Percentiles rank a stretch among this genome's conserved stretches.
These are phyloP conservation scores for Vitis rupestris DNA, from an alignment of 164 flowering plant species.

Conservation along the genomic window DNA sequence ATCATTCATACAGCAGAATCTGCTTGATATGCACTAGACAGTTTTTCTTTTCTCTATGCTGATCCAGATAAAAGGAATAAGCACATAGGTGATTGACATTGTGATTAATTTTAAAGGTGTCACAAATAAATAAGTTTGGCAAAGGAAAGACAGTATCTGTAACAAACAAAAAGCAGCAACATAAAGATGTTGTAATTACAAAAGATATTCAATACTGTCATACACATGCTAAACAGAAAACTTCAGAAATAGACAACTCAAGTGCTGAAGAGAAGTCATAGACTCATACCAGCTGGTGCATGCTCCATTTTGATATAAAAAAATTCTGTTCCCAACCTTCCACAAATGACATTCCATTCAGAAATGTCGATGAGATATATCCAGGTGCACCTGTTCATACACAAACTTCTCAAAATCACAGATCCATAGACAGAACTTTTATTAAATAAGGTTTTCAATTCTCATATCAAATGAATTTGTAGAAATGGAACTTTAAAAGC, in stretches of 20 bases:
- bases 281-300: constrained; percentile 90
- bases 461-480: background rate
- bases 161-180: too few species aligned
- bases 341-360: constrained; percentile 95
- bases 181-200: too few species aligned
- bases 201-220: too few species aligned
- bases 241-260: background rate
- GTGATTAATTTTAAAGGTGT: too few species aligned
- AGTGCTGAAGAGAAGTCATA: background rate
- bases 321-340: constrained; percentile 96
- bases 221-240: too few species aligned
- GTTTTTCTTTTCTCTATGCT: too few species aligned
- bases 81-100: too few species aligned
- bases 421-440: background rate
- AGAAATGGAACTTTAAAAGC: background rate
- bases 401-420: background rate
- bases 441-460: background rate
- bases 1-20: too few species aligned
- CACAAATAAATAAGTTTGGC: too few species aligned
- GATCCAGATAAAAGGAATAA: too few species aligned
- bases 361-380: constrained; percentile 66
- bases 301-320: constrained; percentile 97
- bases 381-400: constrained; percentile 89
- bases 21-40: too few species aligned
- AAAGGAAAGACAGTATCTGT: too few species aligned